phyloP scores from a whole-genome alignment of 2,329 filamentous ascomycete genomes.

The Hymenoscyphus scutula region DNA sequence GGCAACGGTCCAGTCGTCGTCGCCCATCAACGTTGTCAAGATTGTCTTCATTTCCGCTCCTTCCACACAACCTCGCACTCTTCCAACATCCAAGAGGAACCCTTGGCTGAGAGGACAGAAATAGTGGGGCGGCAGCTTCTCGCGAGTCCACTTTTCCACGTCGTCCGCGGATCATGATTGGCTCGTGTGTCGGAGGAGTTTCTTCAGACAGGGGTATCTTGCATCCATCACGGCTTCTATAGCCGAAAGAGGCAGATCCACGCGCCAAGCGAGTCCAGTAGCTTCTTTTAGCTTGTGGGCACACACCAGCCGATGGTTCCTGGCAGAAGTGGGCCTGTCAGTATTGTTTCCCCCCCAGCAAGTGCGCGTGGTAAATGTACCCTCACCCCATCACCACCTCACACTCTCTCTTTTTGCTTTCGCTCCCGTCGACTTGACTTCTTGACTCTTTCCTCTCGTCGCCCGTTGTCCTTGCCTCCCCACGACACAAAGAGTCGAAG shows the following conservation, averaged over 20 bases:
- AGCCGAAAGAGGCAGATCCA: conserved; percentile 2
- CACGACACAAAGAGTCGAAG: neutral
- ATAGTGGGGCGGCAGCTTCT: neutral
- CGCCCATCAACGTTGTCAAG: too few relatives aligned
- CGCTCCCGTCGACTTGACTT: neutral
- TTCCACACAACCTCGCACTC: neutral
- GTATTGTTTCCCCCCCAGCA: neutral
- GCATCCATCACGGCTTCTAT: conserved; percentile 1
- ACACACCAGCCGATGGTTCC: neutral
- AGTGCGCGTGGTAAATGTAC: neutral
- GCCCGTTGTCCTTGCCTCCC: conserved; percentile 10
- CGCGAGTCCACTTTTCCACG: neutral
- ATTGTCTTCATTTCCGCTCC: neutral
- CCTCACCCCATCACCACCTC: neutral
- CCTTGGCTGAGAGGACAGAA: neutral
- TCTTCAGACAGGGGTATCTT: neutral
- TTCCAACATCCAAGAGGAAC: neutral
- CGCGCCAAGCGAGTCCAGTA: neutral
- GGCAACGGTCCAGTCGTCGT: too few relatives aligned
- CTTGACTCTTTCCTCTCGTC: conserved; percentile 2
- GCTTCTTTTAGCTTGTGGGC: neutral
- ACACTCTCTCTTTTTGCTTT: neutral
- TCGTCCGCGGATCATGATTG: neutral
- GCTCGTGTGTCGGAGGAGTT: neutral
- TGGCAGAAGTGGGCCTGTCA: neutral